These are phyloP conservation scores for Talaromyces sp. DNA, from an alignment of 2,329 filamentous ascomycete genomes.

Conservation along the genomic window DNA sequence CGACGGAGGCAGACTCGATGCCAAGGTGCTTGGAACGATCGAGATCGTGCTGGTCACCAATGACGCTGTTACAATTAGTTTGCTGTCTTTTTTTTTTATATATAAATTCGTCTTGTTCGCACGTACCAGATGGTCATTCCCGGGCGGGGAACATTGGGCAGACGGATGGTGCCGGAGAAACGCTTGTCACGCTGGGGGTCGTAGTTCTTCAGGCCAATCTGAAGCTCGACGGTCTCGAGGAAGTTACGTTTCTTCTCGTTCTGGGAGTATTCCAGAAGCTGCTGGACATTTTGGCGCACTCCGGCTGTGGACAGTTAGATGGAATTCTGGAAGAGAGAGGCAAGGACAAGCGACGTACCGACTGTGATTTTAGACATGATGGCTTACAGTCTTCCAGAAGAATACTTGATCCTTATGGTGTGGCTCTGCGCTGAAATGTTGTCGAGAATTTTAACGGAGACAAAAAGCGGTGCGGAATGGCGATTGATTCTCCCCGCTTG, in stretches of 20 bases:
- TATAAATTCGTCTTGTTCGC: neutral
- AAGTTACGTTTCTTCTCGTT: constrained; percentile 98
- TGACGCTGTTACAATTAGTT: constrained; percentile 50
- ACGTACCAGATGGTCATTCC: constrained; percentile 77
- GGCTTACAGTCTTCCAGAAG: constrained; percentile 78
- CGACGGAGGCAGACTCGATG: constrained; percentile 95
- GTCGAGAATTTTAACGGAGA: constrained; percentile 20
- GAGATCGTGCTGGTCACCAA: constrained; percentile 96
- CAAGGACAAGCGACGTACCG: constrained; percentile 34
- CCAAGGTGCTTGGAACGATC: constrained; percentile 99
- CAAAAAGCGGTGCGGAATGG: constrained; percentile 11
- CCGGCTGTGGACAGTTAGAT: constrained; percentile 53
- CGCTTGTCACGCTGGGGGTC: constrained; percentile 99
- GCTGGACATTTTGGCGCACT: constrained; percentile 90
- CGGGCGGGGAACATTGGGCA: constrained; percentile 84
- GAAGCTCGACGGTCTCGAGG: constrained; percentile 76
- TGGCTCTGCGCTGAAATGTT: constrained; percentile 48
- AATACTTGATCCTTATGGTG: constrained; percentile 67
- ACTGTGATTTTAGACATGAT: constrained; percentile 55
- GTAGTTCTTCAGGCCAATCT: constrained; percentile 98
- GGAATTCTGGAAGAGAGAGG: neutral
- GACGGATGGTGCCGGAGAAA: constrained; percentile 99
- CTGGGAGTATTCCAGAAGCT: constrained; percentile 90
- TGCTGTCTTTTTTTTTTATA: neutral
- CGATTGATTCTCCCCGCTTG: constrained; percentile 30